Percentiles rank a stretch among this genome's conserved stretches.
phyloP scores from a whole-genome alignment of 2,329 filamentous ascomycete genomes.

The Magnaporthiopsis rhizophila region DNA sequence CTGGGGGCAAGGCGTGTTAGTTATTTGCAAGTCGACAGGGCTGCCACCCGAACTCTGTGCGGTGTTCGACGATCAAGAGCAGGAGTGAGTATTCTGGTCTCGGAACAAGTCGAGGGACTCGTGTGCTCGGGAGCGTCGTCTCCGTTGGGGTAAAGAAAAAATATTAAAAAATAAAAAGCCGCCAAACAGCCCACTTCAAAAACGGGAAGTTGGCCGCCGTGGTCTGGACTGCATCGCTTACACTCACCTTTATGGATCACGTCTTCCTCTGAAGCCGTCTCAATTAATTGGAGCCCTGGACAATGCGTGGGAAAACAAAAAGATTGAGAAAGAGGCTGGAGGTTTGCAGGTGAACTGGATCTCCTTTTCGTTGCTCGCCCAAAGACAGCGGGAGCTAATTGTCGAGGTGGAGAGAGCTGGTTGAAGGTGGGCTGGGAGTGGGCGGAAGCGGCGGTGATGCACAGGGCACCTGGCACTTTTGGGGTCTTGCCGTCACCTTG shows the following conservation, averaged over 20 bases:
- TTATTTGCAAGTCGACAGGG: not conserved
- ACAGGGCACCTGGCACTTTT: conserved; percentile 1
- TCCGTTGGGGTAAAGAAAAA: not conserved
- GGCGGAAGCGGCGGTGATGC: conserved; percentile 5
- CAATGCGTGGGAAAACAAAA: not conserved
- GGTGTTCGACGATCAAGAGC: not conserved
- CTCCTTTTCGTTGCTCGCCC: not conserved
- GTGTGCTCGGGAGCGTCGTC: not conserved
- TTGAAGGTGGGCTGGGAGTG: conserved; percentile 4
- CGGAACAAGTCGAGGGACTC: not conserved
- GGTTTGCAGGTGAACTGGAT: not conserved
- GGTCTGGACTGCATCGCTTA: not conserved
- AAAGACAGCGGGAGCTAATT: not conserved
- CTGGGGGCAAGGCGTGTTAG: not conserved
- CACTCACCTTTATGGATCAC: not conserved
- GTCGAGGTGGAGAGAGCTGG: not conserved
- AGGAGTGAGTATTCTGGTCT: not conserved
- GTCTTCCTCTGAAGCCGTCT: not conserved
- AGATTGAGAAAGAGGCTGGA: not conserved
- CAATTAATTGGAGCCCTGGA: not conserved
- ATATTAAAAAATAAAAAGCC: not conserved
- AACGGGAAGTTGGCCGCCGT: not conserved
- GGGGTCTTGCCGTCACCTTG: not conserved
- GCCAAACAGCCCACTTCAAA: not conserved
- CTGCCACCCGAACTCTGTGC: not conserved